phyloP scores from a whole-genome alignment of 2,329 filamentous ascomycete species.

The Fusarium albosuccineum region DNA sequence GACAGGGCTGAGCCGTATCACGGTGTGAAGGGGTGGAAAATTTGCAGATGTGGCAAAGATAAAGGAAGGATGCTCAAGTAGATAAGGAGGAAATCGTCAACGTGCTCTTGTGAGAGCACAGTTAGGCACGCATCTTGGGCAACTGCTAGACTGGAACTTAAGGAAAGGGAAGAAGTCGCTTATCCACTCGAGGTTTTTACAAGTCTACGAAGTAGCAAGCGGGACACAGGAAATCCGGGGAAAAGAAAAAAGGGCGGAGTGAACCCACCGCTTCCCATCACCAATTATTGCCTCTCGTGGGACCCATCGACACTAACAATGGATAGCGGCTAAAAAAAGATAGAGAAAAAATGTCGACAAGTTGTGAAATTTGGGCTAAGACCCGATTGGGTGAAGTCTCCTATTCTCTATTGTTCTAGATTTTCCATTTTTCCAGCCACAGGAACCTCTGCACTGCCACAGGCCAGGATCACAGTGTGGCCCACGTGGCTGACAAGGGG shows the following conservation, averaged over 20 bases:
- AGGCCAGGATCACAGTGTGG: slow-evolving; percentile 27
- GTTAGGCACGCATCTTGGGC: slow-evolving; percentile 32
- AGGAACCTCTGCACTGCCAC: slow-evolving; percentile 22
- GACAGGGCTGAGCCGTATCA: not conserved
- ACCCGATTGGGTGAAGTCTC: slow-evolving; percentile 29
- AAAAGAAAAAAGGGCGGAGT: not conserved
- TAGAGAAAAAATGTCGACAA: slow-evolving; percentile 14
- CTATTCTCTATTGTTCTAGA: slow-evolving; percentile 4
- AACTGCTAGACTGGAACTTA: slow-evolving; percentile 5
- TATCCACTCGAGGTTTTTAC: slow-evolving; percentile 10
- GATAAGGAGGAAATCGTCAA: slow-evolving; percentile 8
- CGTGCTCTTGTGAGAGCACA: slow-evolving; percentile 31
- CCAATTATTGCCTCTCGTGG: slow-evolving; percentile 20
- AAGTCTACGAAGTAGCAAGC: slow-evolving; percentile 9
- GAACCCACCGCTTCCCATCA: slow-evolving; percentile 18
- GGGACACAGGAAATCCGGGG: slow-evolving; percentile 22
- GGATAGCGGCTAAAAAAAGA: slow-evolving; percentile 8
- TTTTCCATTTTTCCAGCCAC: slow-evolving; percentile 25
- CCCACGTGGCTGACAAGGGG: slow-evolving; percentile 35
- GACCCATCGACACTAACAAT: slow-evolving; percentile 16
- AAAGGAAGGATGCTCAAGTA: not conserved
- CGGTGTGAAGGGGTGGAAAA: not conserved
- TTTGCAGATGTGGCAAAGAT: slow-evolving; percentile 29
- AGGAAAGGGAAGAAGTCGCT: not conserved
- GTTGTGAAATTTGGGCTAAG: slow-evolving; percentile 25